Evolutionary conservation across 192 early-diverging fungal genomes (phyloP).

Genomic region (Podila epigama): DNA sequence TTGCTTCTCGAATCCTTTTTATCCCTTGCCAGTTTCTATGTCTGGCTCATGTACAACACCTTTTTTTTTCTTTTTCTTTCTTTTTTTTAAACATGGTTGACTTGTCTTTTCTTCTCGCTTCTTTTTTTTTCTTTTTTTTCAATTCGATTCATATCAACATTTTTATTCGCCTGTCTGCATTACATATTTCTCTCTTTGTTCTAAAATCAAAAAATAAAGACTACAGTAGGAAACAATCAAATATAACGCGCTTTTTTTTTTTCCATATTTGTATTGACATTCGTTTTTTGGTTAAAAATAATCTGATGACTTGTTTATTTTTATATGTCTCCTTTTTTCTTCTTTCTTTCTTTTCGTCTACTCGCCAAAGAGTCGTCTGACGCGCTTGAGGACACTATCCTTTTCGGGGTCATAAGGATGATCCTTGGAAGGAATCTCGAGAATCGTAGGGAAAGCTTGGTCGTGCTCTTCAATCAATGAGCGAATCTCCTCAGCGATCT

Average conservation of each 20-base stretch:
- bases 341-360: slow-evolving; percentile 31
- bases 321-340: background rate
- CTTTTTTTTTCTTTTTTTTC: background rate
- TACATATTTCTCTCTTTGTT: no score
- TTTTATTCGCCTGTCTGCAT: no score
- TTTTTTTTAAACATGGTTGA: background rate
- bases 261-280: no score
- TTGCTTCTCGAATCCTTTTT: no score
- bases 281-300: background rate
- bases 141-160: background rate
- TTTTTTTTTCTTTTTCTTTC: background rate
- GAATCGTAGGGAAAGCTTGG: slow-evolving; percentile 94
- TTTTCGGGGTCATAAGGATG: slow-evolving; percentile 91
- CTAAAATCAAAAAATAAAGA: no score
- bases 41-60: background rate
- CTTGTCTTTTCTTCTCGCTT: background rate
- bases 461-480: slow-evolving; percentile 88
- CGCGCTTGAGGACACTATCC: slow-evolving; percentile 86
- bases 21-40: no score
- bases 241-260: background rate
- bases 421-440: slow-evolving; percentile 99
- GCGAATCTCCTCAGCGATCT: slow-evolving; percentile 95
- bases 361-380: slow-evolving; percentile 82
- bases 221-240: no score
- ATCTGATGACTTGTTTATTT: background rate